Conservation (phyloP, 2,329 filamentous ascomycete genomes). For the Xylariaceae sp. region DNA sequence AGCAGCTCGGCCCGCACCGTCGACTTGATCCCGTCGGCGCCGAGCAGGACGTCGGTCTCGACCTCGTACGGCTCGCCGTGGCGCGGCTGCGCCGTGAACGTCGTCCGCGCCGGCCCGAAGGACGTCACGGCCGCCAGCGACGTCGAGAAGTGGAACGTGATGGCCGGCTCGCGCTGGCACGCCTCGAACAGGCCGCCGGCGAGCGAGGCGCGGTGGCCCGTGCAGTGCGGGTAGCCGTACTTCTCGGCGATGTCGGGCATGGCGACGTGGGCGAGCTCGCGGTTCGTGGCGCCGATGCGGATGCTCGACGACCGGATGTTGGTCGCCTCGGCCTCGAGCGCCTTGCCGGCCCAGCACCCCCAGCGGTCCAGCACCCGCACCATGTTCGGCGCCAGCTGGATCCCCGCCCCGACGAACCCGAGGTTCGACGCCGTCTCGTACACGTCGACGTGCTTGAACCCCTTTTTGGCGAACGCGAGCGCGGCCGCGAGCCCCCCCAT, state of each 20-base stretch:
- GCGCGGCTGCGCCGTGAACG: slow-evolving; percentile 62
- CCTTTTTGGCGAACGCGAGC: slow-evolving; percentile 73
- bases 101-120: slow-evolving; percentile 58
- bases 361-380: slow-evolving; percentile 72
- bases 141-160: slow-evolving; percentile 70
- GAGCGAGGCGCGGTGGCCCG: slow-evolving; percentile 74
- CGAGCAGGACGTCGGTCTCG: slow-evolving; percentile 56
- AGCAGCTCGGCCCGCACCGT: slow-evolving; percentile 57
- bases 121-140: slow-evolving; percentile 58
- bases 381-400: slow-evolving; percentile 84
- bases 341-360: slow-evolving; percentile 63
- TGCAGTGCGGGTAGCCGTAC: slow-evolving; percentile 79
- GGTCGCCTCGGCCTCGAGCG: slow-evolving; percentile 68
- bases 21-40: slow-evolving; percentile 60
- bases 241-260: slow-evolving; percentile 67
- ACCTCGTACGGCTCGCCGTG: slow-evolving; percentile 57
- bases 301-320: slow-evolving; percentile 74
- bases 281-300: slow-evolving; percentile 69
- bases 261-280: slow-evolving; percentile 71
- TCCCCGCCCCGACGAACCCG: slow-evolving; percentile 82
- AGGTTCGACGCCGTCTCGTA: slow-evolving; percentile 74
- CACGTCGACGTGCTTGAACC: slow-evolving; percentile 73
- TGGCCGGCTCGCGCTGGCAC: slow-evolving; percentile 63
- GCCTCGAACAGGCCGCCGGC: slow-evolving; percentile 70
- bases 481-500: slow-evolving; percentile 79